phyloP scores from a whole-genome alignment of 192 early-diverging fungal species.

The Borealophlyctis nickersoniae region DNA sequence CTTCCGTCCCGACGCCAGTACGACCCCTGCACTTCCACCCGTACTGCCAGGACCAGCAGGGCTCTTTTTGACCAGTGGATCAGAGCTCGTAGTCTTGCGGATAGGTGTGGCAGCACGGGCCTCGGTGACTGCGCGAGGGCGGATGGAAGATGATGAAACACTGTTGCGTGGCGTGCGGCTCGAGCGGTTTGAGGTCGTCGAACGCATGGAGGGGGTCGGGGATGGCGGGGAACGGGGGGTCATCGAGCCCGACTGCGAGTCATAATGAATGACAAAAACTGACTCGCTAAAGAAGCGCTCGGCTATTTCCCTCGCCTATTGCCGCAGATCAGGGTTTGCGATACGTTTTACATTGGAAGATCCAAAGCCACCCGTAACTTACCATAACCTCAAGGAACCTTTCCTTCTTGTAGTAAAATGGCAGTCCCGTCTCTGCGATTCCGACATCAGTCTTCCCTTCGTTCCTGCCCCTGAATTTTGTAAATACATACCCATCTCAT shows the following conservation, averaged over 20 bases:
- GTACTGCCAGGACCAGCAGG: too few relatives aligned
- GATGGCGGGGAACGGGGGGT: too few relatives aligned
- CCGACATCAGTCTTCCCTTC: background rate
- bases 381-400: slow-evolving; percentile 17
- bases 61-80: too few relatives aligned
- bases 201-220: too few relatives aligned
- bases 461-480: slow-evolving; percentile 26
- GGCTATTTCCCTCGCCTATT: slow-evolving; percentile 40
- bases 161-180: too few relatives aligned
- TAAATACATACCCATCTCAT: slow-evolving; percentile 49
- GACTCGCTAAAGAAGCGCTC: slow-evolving; percentile 56
- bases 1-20: too few relatives aligned
- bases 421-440: slow-evolving; percentile 1
- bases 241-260: background rate
- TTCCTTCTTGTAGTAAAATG: slow-evolving; percentile 8
- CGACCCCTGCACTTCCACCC: too few relatives aligned
- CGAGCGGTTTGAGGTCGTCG: too few relatives aligned
- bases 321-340: background rate
- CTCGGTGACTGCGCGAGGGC: too few relatives aligned
- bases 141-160: too few relatives aligned
- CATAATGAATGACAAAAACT: slow-evolving; percentile 56
- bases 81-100: too few relatives aligned
- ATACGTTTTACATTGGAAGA: slow-evolving; percentile 2
- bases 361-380: slow-evolving; percentile 1
- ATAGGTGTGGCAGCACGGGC: too few relatives aligned